These are phyloP conservation scores for Magnaporthiopsis poae DNA, from an alignment of 2,329 filamentous ascomycete species.

Conservation along the genomic window DNA sequence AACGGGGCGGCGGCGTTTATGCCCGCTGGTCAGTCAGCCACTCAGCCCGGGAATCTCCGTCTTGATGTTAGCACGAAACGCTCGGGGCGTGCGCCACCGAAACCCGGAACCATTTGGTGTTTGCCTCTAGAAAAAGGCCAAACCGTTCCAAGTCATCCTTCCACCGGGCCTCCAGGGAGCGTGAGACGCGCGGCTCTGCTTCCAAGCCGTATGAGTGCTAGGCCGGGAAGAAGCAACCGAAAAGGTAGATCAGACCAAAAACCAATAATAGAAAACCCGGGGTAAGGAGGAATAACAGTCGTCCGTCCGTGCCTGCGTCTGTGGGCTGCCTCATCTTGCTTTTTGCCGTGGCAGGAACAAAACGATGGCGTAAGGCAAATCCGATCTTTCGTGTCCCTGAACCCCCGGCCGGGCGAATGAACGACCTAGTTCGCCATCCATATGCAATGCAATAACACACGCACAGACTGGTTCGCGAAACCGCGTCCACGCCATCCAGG, in stretches of 20 bases:
- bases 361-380: not conserved
- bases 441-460: too few species aligned
- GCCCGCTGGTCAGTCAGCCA: not conserved
- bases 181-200: too few species aligned
- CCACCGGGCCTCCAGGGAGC: too few species aligned
- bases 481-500: not conserved
- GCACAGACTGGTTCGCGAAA: not conserved
- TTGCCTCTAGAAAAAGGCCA: not conserved
- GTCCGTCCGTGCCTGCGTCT: not conserved
- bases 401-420: too few species aligned
- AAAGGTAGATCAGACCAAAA: not conserved
- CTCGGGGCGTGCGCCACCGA: not conserved
- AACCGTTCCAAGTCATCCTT: not conserved
- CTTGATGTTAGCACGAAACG: not conserved
- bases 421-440: too few species aligned
- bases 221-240: not conserved
- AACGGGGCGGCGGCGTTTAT: not conserved
- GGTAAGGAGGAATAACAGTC: not conserved
- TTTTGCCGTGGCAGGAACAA: not conserved
- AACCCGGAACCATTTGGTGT: not conserved
- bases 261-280: not conserved
- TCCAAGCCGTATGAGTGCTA: not conserved
- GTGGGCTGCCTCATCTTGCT: not conserved
- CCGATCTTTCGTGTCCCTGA: not conserved
- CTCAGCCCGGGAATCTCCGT: not conserved